Evolutionary conservation across 257 asterid species (phyloP).

Genomic region (Leptodermis oblonga): DNA sequence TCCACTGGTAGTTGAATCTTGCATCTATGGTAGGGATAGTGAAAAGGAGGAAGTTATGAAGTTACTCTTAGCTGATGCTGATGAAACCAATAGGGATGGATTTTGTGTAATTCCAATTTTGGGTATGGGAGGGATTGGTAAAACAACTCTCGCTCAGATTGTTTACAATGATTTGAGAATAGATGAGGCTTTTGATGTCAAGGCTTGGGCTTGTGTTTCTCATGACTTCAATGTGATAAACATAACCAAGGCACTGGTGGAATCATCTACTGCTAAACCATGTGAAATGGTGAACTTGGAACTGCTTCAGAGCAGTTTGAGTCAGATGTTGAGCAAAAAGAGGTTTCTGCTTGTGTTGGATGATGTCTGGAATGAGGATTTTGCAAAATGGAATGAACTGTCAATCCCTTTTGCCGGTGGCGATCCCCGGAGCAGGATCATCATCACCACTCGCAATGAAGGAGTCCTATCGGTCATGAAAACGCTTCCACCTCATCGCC

Average conservation of each 20-base stretch:
- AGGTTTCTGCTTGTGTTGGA: conserved; percentile 41
- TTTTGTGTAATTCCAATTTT: conserved; percentile 29
- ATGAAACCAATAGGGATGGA: conserved; percentile 9
- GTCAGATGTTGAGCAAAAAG: conserved; percentile 28
- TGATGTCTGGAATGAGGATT: conserved; percentile 45
- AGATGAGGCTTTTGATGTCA: conserved; percentile 33
- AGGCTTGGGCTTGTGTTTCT: conserved; percentile 47
- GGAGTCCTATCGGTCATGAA: conserved; percentile 35
- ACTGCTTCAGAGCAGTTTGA: conserved; percentile 36
- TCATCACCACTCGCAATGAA: conserved; percentile 39
- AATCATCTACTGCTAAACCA: conserved; percentile 38
- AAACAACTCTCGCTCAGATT: conserved; percentile 43
- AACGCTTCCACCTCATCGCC: conserved; percentile 29
- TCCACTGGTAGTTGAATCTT: conserved; percentile 36
- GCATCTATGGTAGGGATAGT: conserved; percentile 31
- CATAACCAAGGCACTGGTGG: conserved; percentile 35
- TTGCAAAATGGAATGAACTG: conserved; percentile 35
- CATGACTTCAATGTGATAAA: conserved; percentile 40
- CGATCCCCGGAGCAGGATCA: conserved; percentile 35
- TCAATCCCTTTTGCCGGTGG: conserved; percentile 34
- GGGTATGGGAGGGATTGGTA: conserved; percentile 54
- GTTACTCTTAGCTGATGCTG: conserved; percentile 20
- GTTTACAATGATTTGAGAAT: conserved; percentile 42
- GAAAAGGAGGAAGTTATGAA: conserved; percentile 41
- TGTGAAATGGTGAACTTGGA: conserved; percentile 36